A percentile compares a stretch with the other conserved stretches of the same genome.
Evolutionary conservation across 139 green algal genomes (phyloP).

Genomic region (Ettlia oleoabundans): DNA sequence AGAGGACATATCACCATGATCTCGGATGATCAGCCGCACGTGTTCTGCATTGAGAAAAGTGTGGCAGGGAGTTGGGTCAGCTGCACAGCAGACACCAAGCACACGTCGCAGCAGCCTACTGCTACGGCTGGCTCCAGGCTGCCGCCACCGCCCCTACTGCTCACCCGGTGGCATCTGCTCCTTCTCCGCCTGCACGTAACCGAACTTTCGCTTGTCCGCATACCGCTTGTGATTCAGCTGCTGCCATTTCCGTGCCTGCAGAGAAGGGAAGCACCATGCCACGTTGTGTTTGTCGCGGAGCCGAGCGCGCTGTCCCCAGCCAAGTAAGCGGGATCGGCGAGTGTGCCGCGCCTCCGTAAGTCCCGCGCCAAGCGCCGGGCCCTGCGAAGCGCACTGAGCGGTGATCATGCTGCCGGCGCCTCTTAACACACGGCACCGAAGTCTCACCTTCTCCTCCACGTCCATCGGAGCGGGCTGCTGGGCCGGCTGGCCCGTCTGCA

Average conservation of each 20-base stretch:
- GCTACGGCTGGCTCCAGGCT: no score
- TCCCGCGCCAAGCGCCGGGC: no score
- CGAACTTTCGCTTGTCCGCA: slow-evolving; percentile 90
- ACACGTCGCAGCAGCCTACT: neutral
- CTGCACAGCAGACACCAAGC: neutral
- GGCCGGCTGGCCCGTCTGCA: neutral
- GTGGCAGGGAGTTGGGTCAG: neutral
- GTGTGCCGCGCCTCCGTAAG: neutral
- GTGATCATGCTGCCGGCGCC: neutral
- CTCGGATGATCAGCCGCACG: slow-evolving; percentile 96
- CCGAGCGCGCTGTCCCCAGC: no score
- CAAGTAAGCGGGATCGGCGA: neutral
- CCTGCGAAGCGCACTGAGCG: no score
- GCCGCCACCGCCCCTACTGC: no score
- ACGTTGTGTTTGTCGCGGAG: no score
- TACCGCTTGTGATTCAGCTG: slow-evolving; percentile 94
- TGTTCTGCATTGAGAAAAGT: slow-evolving; percentile 74
- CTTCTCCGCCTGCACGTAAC: slow-evolving; percentile 92
- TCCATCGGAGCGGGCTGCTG: neutral
- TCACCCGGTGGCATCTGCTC: slow-evolving; percentile 94
- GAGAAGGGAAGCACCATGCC: no score
- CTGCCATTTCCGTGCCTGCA: slow-evolving; percentile 95
- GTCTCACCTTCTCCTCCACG: slow-evolving; percentile 16
- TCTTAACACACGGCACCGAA: neutral
- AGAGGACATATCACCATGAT: slow-evolving; percentile 98